Base-by-base conservation (phyloP, 768 basidiomycete genomes). In the Saitozyma podzolica region DNA sequence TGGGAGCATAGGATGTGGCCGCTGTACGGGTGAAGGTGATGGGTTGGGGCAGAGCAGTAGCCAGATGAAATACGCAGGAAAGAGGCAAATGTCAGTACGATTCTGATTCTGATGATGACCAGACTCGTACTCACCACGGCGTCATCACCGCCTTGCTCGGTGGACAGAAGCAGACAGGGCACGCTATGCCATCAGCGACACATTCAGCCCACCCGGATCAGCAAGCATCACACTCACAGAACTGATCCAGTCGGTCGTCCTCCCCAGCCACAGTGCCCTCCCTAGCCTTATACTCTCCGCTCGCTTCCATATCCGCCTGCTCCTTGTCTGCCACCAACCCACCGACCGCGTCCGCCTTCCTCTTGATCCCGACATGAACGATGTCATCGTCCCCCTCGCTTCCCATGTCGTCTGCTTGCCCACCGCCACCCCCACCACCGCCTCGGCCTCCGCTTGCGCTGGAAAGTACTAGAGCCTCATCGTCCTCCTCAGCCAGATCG, bases 1-100 rank as follows among this genome's bases (percentile, higher is more conserved):
- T 65, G 42, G 5, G 68, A 62, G 52, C 74, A 75, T 8, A 72
- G 69, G 45, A 73, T 63, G 48, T 75, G 74, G 29, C 74, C 74
- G 47, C 73, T 75, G 49, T 41, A 43, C 7, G 20, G 4, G 39
- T 6, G 1, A 53, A 39, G 50, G n/a, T 16, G 29, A 16, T 8
- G 39, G 50, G 8, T 14, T 45, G 41, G 20, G 37, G 56, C 8
- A 5, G 5, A 41, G 11, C n/a, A 43, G 42, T 29, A 29, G 2
- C 29, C 29, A 29, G 29, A 29, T 29, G 29, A 29, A 29, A 29
- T 29, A 5, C 29, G 29, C 2, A 29, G 5, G 2, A 29, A 29
- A 29, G 29, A 29, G 29, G 29, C 29, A 29, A 29, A 29, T 5
- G 29, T 29, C 29, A 29, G 29, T 29, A 29, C 29, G 29, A 29